Base-by-base conservation (phyloP, 108 stramenopile species). In the Skeletonema menzelii region DNA sequence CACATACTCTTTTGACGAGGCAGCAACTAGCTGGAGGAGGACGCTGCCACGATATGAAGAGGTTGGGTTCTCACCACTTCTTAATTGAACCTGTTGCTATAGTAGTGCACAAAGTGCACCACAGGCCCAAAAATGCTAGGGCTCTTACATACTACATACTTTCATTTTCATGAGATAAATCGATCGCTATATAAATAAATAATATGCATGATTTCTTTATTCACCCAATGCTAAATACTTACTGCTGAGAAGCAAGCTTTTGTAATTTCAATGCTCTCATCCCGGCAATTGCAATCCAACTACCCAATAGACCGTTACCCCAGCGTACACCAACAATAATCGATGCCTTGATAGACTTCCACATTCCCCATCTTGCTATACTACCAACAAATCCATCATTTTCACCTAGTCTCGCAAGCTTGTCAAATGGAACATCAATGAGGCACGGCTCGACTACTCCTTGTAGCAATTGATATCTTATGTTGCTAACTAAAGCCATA, bases 401-500 rank as follows among this genome's bases (percentile, higher is more conserved):
- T 26, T 56, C 31, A 46, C 44, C 65, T 11, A 46, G 8, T 17
- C 1, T 60, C 27, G 84, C 73, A 11, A 82, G 55, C 24, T 19
- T 65, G 1, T 42, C 42, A 67, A 90, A 87, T 35, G 56, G 59
- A 35, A 56, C 59, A 57, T 90, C 90, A 40, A 91, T 75, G 8
- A 90, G 26, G 20, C 62, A 63, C 7, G 89, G 93, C 63, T 94
- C 90, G 14, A 94, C 58, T 2, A 91, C 32, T 19, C 93, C 93
- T 72, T 91, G 91, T n/a, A 94, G 75, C 13, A 94, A 0, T 70
- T 94, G 93, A 80, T 94, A 94, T 7, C 90, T 80, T 37, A 90
- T 24, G 67, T 94, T 94, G 64, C 86, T 87, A 20, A 91, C 85
- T 22, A 90, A 19, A 2, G 87, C 86, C 85, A 93, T 82, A 64